Conservation (phyloP, 768 basidiomycete genomes). For the Chalciporus piperatus region DNA sequence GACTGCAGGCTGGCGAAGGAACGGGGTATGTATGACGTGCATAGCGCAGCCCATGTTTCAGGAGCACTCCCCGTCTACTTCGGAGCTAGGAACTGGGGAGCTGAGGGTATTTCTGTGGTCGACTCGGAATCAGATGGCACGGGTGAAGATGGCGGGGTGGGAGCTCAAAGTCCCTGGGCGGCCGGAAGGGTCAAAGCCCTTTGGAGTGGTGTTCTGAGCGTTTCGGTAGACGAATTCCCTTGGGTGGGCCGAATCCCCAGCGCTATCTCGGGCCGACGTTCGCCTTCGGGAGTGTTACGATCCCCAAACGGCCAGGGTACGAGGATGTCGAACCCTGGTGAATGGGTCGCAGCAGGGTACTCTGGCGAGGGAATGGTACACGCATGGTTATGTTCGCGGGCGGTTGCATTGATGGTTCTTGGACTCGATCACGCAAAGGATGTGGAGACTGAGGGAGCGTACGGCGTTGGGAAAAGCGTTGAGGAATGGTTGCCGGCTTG, state of each 20-base stretch:
- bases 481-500: slow-evolving; percentile 26
- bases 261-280: slow-evolving; percentile 42
- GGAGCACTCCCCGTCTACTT: slow-evolving; percentile 58
- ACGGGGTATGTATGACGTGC: slow-evolving; percentile 32
- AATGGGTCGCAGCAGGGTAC: slow-evolving; percentile 73
- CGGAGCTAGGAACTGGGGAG: slow-evolving; percentile 41
- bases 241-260: slow-evolving; percentile 69
- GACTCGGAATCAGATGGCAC: slow-evolving; percentile 10
- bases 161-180: slow-evolving; percentile 29
- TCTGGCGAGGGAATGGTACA: slow-evolving; percentile 74
- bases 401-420: slow-evolving; percentile 59
- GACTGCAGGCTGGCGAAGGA: slow-evolving; percentile 26
- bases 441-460: slow-evolving; percentile 15
- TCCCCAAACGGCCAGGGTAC: slow-evolving; percentile 2
- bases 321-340: slow-evolving; percentile 42
- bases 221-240: slow-evolving; percentile 59
- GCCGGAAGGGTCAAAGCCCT: slow-evolving; percentile 48
- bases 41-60: slow-evolving; percentile 41
- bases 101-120: slow-evolving; percentile 28
- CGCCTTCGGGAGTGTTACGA: slow-evolving; percentile 10
- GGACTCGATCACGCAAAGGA: slow-evolving; percentile 29
- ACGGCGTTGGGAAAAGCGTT: slow-evolving; percentile 20
- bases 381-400: slow-evolving; percentile 61
- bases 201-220: slow-evolving; percentile 65
- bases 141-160: slow-evolving; percentile 13